These are phyloP conservation scores for Zarea fungicola DNA, from an alignment of 2,329 filamentous ascomycete species.

Conservation along the genomic window DNA sequence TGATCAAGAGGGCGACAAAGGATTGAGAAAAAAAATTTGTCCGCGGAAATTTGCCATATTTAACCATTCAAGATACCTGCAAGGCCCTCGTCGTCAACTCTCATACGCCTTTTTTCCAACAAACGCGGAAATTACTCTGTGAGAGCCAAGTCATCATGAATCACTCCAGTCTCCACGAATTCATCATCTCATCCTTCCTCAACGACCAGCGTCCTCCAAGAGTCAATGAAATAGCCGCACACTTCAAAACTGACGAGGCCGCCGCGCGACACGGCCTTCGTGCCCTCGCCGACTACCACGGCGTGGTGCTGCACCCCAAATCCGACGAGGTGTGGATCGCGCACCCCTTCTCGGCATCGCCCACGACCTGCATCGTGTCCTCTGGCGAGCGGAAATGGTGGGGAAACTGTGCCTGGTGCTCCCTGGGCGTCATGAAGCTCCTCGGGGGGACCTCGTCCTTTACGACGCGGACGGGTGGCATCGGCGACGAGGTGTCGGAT, in stretches of 20 bases:
- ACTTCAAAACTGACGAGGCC: neutral
- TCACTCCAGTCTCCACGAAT: neutral
- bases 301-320: conserved; percentile 3
- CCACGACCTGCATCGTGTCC: neutral
- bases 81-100: too few species aligned
- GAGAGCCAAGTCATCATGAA: too few species aligned
- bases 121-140: too few species aligned
- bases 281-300: neutral
- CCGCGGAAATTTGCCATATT: too few species aligned
- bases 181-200: neutral
- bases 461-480: neutral
- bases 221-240: neutral
- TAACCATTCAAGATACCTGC: too few species aligned
- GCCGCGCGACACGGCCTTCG: neutral
- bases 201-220: neutral
- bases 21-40: too few species aligned
- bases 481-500: conserved; percentile 1
- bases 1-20: too few species aligned
- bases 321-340: neutral
- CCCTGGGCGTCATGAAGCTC: conserved; percentile 1
- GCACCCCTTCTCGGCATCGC: neutral
- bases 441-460: neutral
- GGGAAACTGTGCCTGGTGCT: conserved; percentile 4
- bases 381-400: neutral
- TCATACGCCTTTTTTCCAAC: too few species aligned